Evolutionary conservation across 1,284 basidiomycete genomes (phyloP).

Genomic region (Sporisorium graminicola): DNA sequence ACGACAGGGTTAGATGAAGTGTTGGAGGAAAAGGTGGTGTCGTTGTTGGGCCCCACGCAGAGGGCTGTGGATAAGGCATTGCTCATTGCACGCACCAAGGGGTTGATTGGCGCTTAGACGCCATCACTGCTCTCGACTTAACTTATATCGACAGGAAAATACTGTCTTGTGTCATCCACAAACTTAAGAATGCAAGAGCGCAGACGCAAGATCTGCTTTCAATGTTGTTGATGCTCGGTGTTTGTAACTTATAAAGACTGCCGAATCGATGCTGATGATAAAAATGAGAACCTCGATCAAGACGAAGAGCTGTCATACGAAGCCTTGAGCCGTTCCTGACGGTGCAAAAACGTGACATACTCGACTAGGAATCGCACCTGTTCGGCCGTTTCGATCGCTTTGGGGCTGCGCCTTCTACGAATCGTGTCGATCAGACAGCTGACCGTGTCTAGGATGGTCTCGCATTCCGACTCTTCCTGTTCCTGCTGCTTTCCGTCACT

Average conservation of each 20-base stretch:
- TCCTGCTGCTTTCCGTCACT: background rate
- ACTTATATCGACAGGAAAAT: too few species aligned
- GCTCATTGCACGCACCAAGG: slow-evolving; percentile 7
- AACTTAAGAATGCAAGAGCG: background rate
- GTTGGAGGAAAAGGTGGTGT: slow-evolving; percentile 11
- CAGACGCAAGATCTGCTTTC: background rate
- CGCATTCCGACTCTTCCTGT: slow-evolving; percentile 22
- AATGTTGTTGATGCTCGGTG: background rate
- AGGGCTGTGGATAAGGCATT: slow-evolving; percentile 25
- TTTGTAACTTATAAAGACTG: too few species aligned
- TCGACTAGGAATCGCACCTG: slow-evolving; percentile 64
- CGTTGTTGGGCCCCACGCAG: slow-evolving; percentile 18
- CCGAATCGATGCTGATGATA: slow-evolving; percentile 5
- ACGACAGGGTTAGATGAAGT: slow-evolving; percentile 22
- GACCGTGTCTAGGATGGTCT: slow-evolving; percentile 40
- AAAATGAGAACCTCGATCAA: background rate
- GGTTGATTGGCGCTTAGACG: slow-evolving; percentile 5
- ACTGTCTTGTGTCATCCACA: background rate
- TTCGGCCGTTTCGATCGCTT: slow-evolving; percentile 69
- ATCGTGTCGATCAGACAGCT: slow-evolving; percentile 58
- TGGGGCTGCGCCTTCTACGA: slow-evolving; percentile 59
- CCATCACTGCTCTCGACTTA: background rate
- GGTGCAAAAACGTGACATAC: slow-evolving; percentile 54
- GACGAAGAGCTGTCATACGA: background rate
- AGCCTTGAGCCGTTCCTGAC: slow-evolving; percentile 39